Percentiles rank a stretch among this genome's conserved stretches.
These are phyloP conservation scores for Cordyceps pruinosa DNA, from an alignment of 2,329 filamentous ascomycete species.

Conservation along the genomic window DNA sequence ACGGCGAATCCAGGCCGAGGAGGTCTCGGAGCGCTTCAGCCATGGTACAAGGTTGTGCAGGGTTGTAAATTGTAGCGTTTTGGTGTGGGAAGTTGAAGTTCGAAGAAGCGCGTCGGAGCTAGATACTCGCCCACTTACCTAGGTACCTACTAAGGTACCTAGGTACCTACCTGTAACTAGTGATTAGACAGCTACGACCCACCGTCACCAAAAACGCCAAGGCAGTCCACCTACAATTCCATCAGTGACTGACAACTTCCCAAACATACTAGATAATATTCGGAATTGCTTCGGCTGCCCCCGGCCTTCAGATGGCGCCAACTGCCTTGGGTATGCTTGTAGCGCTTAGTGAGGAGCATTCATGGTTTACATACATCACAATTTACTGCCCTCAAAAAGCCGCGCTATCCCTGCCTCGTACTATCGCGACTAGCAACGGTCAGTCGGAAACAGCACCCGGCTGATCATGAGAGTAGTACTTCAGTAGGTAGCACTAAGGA, in stretches of 20 bases:
- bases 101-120: background rate
- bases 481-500: background rate
- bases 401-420: too few relatives aligned
- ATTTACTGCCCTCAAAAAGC: too few relatives aligned
- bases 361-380: too few relatives aligned
- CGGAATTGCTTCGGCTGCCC: background rate
- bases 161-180: too few relatives aligned
- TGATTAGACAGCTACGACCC: too few relatives aligned
- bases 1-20: conserved; percentile 24
- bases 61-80: background rate
- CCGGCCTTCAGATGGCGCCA: too few relatives aligned
- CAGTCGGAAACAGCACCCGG: background rate
- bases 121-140: background rate
- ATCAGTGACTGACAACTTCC: too few relatives aligned
- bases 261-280: too few relatives aligned
- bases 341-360: too few relatives aligned
- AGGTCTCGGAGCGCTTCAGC: conserved; percentile 31
- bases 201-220: too few relatives aligned
- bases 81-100: background rate
- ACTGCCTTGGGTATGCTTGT: too few relatives aligned
- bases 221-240: too few relatives aligned
- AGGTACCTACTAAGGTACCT: background rate
- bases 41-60: conserved; percentile 20
- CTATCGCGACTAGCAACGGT: background rate
- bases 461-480: background rate